Evolutionary conservation across 139 green algal genomes (phyloP), one percentile per base, ranked within the genome.

Genomic region (Micractinium sp.): DNA sequence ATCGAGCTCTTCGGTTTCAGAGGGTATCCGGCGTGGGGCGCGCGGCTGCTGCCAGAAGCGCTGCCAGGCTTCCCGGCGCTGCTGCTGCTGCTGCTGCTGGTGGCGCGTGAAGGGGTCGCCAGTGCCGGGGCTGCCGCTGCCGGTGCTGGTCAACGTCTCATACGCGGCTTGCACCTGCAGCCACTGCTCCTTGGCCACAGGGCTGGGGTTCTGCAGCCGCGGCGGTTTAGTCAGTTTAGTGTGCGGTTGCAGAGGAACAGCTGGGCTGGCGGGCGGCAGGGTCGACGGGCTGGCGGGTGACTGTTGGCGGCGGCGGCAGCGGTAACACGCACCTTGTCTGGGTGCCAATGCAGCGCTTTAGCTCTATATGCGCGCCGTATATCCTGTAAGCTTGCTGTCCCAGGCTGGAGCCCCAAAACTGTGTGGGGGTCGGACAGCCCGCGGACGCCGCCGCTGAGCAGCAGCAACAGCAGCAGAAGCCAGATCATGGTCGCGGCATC

Each of bases 241-340:
- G 16, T 14, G 15, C 60, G 15, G 60, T 16, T 67, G 60, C 60
- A 67, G 15, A 67, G 16, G 60, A 67, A 67, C 16, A 67, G 60
- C 15, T 67, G 60, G 16, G 60, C 60, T 67, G 60, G 15, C 14
- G n/a, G n/a, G n/a, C n/a, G n/a, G n/a, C n/a, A n/a, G n/a, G n/a
- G n/a, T n/a, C n/a, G n/a, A n/a, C n/a, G n/a, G n/a, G n/a, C n/a
- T n/a, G 35, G 33, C 63, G 71, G 74, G 14, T 29, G 33, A 38
- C 74, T 1, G 74, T 38, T 15, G 74, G 35, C 25, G 74, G 35
- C 33, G 73, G 73, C 73, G 73, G 73, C 33, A 25, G 31, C 16
- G n/a, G 18, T 18, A n/a, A 12, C 33, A 22, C 63, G 36, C 66
- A 81, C 81, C 89, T 99, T 98, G 92, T 99, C 97, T 9, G 97